Evolutionary conservation across 768 basidiomycete species (phyloP).

Genomic region (Leccinum disarticulatum): DNA sequence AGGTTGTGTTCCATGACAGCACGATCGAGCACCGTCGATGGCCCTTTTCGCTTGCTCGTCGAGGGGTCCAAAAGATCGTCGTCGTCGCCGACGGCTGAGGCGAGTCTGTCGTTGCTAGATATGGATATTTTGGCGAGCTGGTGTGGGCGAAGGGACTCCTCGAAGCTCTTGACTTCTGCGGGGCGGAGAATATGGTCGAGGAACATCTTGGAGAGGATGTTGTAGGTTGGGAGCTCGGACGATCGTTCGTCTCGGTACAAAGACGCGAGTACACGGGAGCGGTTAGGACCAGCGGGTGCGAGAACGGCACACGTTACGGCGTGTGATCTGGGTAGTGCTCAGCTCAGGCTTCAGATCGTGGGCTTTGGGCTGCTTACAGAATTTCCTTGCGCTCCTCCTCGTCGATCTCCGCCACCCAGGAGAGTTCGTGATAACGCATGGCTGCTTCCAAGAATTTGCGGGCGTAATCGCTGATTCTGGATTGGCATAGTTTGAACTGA

Average conservation of each 20-base stretch:
- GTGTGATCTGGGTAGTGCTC: slow-evolving; percentile 55
- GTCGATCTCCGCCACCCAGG: slow-evolving; percentile 87
- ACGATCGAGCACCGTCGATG: slow-evolving; percentile 92
- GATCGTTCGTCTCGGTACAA: slow-evolving; percentile 94
- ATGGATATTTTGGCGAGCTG: slow-evolving; percentile 91
- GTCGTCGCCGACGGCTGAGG: slow-evolving; percentile 63
- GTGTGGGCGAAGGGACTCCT: slow-evolving; percentile 82
- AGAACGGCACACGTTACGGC: slow-evolving; percentile 96
- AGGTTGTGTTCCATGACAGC: slow-evolving; percentile 99
- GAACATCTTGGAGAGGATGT: slow-evolving; percentile 97
- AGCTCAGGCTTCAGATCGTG: not conserved
- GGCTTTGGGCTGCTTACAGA: slow-evolving; percentile 58
- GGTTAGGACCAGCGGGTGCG: slow-evolving; percentile 94
- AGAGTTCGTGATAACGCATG: slow-evolving; percentile 90
- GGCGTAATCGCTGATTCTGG: slow-evolving; percentile 88
- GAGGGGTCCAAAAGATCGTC: slow-evolving; percentile 53
- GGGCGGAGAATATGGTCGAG: slow-evolving; percentile 95
- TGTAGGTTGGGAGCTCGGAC: slow-evolving; percentile 72
- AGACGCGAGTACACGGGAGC: slow-evolving; percentile 89
- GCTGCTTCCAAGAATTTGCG: slow-evolving; percentile 95
- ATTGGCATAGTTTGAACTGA: slow-evolving; percentile 90
- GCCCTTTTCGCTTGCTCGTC: slow-evolving; percentile 80
- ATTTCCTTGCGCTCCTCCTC: slow-evolving; percentile 90
- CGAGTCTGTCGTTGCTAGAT: slow-evolving; percentile 78
- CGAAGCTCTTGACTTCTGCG: slow-evolving; percentile 87